Evolutionary conservation across 768 basidiomycete species (phyloP).

Genomic region (Mrakia gelida): DNA sequence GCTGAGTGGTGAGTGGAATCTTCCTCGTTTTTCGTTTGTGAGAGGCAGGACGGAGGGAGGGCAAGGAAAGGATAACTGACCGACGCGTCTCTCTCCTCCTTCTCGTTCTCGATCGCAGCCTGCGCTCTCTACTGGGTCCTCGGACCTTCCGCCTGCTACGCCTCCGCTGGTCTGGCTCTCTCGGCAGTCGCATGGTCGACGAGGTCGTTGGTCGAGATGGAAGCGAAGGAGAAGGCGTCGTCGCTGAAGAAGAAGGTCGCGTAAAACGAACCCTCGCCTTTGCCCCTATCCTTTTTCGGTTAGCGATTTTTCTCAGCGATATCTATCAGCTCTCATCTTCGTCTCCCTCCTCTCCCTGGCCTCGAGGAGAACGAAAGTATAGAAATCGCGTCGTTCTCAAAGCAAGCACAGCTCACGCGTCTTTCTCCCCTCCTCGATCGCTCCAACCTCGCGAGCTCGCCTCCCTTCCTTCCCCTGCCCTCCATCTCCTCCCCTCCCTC

Average conservation of each 20-base stretch:
- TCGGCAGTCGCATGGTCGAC: not conserved
- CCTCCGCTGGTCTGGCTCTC: conserved; percentile 36
- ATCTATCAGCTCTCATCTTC: too few relatives aligned
- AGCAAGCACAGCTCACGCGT: not conserved
- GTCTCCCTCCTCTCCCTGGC: too few relatives aligned
- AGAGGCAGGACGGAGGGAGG: not conserved
- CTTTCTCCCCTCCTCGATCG: not conserved
- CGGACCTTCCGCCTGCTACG: conserved; percentile 42
- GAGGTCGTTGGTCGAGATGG: conserved; percentile 1
- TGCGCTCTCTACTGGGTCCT: conserved; percentile 39
- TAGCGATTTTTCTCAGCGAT: not conserved
- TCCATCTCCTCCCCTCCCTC: not conserved
- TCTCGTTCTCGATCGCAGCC: not conserved
- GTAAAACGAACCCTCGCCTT: not conserved
- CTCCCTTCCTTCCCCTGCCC: not conserved
- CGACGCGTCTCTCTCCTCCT: not conserved
- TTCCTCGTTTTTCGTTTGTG: not conserved
- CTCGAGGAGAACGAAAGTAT: too few relatives aligned
- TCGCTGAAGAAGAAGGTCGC: not conserved
- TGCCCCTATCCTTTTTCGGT: not conserved
- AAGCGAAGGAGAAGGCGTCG: not conserved
- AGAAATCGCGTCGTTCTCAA: too few relatives aligned
- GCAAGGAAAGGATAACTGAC: not conserved
- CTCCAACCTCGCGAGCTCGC: not conserved
- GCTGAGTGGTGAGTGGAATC: conserved; percentile 64